Percentiles rank a stretch among this genome's conserved stretches.
These are phyloP conservation scores for Diplodia seriata DNA, from an alignment of 2,329 filamentous ascomycete genomes.

Conservation along the genomic window DNA sequence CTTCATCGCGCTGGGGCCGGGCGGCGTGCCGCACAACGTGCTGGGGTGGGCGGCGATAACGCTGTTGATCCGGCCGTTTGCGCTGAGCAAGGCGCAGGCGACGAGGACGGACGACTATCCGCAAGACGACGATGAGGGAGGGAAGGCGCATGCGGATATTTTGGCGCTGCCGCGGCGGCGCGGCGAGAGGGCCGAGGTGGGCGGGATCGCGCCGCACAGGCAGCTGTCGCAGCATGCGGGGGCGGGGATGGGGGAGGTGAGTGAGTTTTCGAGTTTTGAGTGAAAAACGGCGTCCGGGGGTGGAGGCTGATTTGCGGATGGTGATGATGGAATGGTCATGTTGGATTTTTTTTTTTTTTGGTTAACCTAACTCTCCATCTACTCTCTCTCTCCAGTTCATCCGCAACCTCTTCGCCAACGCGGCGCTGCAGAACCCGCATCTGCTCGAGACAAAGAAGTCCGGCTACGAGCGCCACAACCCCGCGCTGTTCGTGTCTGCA, in stretches of 20 bases:
- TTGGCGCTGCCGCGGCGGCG: neutral
- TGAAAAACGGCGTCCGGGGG: neutral
- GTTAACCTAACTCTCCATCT: too few species aligned
- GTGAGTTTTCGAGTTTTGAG: neutral
- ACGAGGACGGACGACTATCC: slow-evolving; percentile 3
- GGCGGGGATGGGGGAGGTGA: slow-evolving; percentile 1
- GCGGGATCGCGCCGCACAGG: slow-evolving; percentile 14
- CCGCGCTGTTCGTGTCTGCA: slow-evolving; percentile 1
- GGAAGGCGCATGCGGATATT: neutral
- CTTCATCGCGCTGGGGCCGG: neutral
- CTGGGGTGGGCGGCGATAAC: slow-evolving; percentile 11
- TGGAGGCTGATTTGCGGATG: too few species aligned
- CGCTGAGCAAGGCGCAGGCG: neutral
- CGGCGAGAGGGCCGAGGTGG: neutral
- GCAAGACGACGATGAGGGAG: neutral
- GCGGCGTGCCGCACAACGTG: slow-evolving; percentile 9
- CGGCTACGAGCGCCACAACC: slow-evolving; percentile 13
- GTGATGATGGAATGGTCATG: too few species aligned
- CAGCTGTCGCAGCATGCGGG: slow-evolving; percentile 4
- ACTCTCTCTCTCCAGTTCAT: neutral
- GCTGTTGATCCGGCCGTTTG: slow-evolving; percentile 6
- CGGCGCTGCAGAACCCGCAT: slow-evolving; percentile 5
- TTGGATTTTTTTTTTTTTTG: too few species aligned
- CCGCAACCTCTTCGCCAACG: neutral
- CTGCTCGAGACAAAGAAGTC: neutral